Evolutionary conservation across 108 stramenopile genomes (phyloP), one percentile per base, ranked within the genome.

Genomic region (Seminavis robusta): DNA sequence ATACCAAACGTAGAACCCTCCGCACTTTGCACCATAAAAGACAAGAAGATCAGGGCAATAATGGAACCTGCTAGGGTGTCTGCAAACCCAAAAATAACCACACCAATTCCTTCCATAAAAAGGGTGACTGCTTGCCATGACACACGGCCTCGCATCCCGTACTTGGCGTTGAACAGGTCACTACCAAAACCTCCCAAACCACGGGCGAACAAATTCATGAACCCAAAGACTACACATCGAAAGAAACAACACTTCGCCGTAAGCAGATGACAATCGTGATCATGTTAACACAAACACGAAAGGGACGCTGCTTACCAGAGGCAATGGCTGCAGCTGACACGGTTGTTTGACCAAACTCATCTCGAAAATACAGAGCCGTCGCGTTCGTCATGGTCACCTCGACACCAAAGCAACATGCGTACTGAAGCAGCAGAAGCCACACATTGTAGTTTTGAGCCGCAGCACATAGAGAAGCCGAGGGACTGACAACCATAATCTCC

Each of bases 391-490:
- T 52, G 39, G 71, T 73, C 32, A 79, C 44, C 43, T 80, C 79
- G n/a, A 78, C 70, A 17, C 79, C 79, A 47, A 80, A 77, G 74
- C 73, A 78, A 33, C 61, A 67, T 0, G 73, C 76, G 74, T 80
- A 80, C 49, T 74, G 73, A 11, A 71, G 6, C 46, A 47, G 52
- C 51, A 80, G 47, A 39, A 80, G 9, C 76, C 76, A 80, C 0
- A 73, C 70, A 50, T 75, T 77, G 56, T 45, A 11, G 63, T 76
- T 74, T 16, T 52, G 4, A 38, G 60, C 69, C 32, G 63, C 75
- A 31, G 48, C 27, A 19, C 54, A 37, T 30, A 61, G 45, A 39
- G 61, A 63, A 21, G 37, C 51, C 11, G 41, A 13, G 42, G 51
- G 61, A 25, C 48, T 44, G 8, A 65, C 57, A 13, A 56, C 31